Percentiles rank a stretch among this genome's conserved stretches.
These are phyloP conservation scores for Pseudozyma flocculosa DNA, from an alignment of 1,284 basidiomycete species.

Conservation along the genomic window DNA sequence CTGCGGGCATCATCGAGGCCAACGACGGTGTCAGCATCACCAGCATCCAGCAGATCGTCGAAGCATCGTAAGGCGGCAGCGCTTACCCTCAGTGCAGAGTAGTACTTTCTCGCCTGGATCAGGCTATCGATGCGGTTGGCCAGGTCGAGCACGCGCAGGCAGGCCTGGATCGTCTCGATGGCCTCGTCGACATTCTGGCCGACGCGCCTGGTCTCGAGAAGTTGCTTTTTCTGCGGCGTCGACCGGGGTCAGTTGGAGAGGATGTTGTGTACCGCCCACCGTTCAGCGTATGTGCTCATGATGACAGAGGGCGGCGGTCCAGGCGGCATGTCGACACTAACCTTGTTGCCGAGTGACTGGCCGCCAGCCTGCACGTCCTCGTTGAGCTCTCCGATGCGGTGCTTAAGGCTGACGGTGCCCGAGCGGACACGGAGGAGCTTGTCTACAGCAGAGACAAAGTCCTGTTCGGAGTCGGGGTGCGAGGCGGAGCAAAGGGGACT, in stretches of 20 bases:
- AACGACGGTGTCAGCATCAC: not conserved
- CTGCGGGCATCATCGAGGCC: constrained; percentile 11
- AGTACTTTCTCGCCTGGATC: constrained; percentile 86
- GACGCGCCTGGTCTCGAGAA: constrained; percentile 83
- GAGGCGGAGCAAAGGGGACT: too few relatives aligned
- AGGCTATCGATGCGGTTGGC: constrained; percentile 91
- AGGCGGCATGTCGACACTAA: too few relatives aligned
- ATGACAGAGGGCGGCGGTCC: too few relatives aligned
- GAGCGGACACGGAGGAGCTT: constrained; percentile 91
- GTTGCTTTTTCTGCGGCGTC: constrained; percentile 34
- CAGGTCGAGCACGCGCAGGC: constrained; percentile 86
- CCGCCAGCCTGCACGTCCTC: constrained; percentile 62
- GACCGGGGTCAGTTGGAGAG: too few relatives aligned
- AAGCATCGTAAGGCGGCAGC: too few relatives aligned
- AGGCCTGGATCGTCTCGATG: constrained; percentile 89
- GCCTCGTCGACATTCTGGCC: constrained; percentile 91
- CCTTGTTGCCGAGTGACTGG: constrained; percentile 37
- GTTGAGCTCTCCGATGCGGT: constrained; percentile 65
- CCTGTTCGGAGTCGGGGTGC: too few relatives aligned
- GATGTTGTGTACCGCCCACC: too few relatives aligned
- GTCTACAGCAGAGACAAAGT: constrained; percentile 93
- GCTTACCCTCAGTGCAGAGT: constrained; percentile 81
- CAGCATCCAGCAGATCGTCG: too few relatives aligned
- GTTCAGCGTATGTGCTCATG: too few relatives aligned
- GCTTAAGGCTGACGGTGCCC: constrained; percentile 63